phyloP scores from a whole-genome alignment of 2,329 filamentous ascomycete species.

The Neonectria hederae region DNA sequence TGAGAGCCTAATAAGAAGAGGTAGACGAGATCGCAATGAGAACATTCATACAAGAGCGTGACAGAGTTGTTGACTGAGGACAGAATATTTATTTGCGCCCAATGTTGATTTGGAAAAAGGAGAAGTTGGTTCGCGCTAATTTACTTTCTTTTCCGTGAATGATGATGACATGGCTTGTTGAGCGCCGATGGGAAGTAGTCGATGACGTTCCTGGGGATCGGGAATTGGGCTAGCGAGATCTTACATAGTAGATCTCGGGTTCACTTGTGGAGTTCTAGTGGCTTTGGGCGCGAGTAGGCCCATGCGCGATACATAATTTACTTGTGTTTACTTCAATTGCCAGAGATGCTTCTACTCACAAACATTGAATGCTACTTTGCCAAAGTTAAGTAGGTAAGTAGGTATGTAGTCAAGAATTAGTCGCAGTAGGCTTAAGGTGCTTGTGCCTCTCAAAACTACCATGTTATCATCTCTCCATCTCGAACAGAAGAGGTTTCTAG shows the following conservation, averaged over 20 bases:
- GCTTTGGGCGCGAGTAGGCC: neutral
- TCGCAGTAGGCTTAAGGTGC: neutral
- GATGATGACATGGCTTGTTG: slow-evolving; percentile 40
- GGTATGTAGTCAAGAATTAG: neutral
- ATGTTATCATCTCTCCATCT: too few relatives aligned
- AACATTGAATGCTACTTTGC: neutral
- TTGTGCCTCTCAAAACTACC: too few relatives aligned
- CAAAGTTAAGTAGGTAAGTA: too few relatives aligned
- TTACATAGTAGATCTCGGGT: slow-evolving; percentile 30
- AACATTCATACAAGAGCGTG: neutral
- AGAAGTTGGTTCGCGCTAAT: slow-evolving; percentile 1
- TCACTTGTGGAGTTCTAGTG: slow-evolving; percentile 14
- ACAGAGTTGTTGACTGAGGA: neutral
- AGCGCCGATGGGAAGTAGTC: slow-evolving; percentile 45
- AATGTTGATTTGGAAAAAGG: neutral
- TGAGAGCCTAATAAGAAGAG: neutral
- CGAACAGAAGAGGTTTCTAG: too few relatives aligned
- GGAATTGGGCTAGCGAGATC: slow-evolving; percentile 32
- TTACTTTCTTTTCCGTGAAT: slow-evolving; percentile 22
- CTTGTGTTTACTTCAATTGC: too few relatives aligned
- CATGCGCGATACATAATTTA: neutral
- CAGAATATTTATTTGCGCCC: neutral
- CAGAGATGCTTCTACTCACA: neutral
- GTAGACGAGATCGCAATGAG: neutral
- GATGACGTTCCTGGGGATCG: slow-evolving; percentile 47